Evolutionary conservation across 2,329 filamentous ascomycete species (phyloP).

Genomic region (Bipolaris gigantea): DNA sequence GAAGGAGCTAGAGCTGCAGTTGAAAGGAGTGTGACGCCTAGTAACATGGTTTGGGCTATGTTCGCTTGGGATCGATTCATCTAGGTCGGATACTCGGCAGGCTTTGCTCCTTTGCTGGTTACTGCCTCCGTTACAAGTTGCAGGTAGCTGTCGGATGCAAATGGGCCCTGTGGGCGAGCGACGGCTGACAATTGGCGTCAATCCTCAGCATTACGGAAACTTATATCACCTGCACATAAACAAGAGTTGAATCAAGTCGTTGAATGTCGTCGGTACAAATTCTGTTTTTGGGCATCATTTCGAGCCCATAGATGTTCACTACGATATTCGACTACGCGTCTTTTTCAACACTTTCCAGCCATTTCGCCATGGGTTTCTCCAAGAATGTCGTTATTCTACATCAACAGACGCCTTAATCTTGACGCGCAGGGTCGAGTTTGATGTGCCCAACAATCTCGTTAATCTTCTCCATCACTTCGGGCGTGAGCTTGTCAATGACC

Average conservation of each 20-base stretch:
- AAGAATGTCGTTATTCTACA: neutral
- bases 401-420: slow-evolving; percentile 17
- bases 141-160: no score
- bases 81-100: no score
- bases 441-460: slow-evolving; percentile 35
- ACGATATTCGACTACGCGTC: neutral
- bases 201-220: neutral
- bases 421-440: slow-evolving; percentile 24
- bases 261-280: neutral
- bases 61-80: no score
- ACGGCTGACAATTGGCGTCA: no score
- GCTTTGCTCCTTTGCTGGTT: no score
- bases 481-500: slow-evolving; percentile 50
- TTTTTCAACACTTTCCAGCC: neutral
- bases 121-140: no score
- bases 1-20: no score
- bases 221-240: neutral
- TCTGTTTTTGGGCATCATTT: neutral
- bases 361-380: neutral
- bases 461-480: slow-evolving; percentile 51
- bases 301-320: neutral
- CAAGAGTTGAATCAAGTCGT: neutral
- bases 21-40: no score
- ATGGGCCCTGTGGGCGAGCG: no score
- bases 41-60: no score